Percentiles rank a stretch among this genome's conserved stretches.
phyloP scores from a whole-genome alignment of 176 grass and related monocot species.

The Aegilops umbellulata region DNA sequence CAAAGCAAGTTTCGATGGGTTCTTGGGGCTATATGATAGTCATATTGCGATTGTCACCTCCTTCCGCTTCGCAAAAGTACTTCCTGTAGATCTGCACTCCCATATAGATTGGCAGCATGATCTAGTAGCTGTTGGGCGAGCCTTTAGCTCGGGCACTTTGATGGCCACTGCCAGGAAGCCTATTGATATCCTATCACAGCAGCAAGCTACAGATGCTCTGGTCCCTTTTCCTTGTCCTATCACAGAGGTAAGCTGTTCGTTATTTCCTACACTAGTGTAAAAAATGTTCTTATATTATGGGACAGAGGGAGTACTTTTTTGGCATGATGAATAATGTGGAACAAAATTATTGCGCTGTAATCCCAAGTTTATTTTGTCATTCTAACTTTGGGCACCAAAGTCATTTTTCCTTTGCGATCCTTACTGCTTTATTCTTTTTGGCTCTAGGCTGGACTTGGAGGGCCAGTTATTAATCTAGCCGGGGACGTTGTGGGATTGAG shows the following conservation, averaged over 20 bases:
- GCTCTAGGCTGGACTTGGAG: slow-evolving; percentile 36
- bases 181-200: no score
- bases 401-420: background rate
- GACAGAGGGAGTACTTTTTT: no score
- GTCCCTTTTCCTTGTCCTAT: background rate
- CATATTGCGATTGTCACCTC: background rate
- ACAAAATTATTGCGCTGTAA: background rate
- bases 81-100: background rate
- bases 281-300: no score
- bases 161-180: background rate
- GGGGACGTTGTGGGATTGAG: background rate
- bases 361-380: background rate
- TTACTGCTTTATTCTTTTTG: background rate
- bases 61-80: background rate
- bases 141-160: background rate
- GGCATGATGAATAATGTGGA: background rate
- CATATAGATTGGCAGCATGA: no score
- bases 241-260: background rate
- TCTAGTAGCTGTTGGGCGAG: background rate
- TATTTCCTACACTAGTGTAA: no score
- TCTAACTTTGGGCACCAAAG: background rate
- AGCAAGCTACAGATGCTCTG: background rate
- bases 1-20: background rate
- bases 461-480: background rate
- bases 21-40: background rate